Evolutionary conservation across 2,329 filamentous ascomycete genomes (phyloP).

Genomic region (Hysterium pulicare): DNA sequence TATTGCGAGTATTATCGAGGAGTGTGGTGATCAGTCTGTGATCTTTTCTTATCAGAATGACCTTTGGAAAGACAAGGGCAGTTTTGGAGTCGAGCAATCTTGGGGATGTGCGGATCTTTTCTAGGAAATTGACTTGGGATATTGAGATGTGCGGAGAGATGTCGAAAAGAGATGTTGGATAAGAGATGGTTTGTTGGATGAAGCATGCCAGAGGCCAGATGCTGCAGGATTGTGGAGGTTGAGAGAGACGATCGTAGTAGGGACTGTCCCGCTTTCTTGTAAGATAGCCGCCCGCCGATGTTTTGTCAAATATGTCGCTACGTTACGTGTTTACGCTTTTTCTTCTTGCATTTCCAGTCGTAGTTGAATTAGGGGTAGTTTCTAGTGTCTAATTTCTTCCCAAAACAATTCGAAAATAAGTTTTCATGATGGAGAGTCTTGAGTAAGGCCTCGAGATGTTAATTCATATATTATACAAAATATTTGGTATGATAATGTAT

Average conservation of each 20-base stretch:
- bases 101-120: conserved; percentile 67
- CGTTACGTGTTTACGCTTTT: conserved; percentile 21
- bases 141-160: neutral
- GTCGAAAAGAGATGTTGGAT: conserved; percentile 1
- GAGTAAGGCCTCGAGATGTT: too few species aligned
- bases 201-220: too few species aligned
- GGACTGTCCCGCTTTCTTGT: neutral
- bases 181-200: neutral
- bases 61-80: conserved; percentile 71
- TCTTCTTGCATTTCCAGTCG: conserved; percentile 5
- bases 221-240: too few species aligned
- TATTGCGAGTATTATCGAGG: conserved; percentile 65
- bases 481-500: too few species aligned
- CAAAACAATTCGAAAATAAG: too few species aligned
- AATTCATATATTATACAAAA: too few species aligned
- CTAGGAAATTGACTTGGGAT: conserved; percentile 20
- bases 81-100: conserved; percentile 71
- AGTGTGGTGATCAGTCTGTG: conserved; percentile 65
- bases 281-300: conserved; percentile 4
- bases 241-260: neutral
- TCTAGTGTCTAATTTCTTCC: conserved; percentile 22
- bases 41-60: conserved; percentile 83
- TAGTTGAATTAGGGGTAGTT: conserved; percentile 8
- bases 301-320: conserved; percentile 10
- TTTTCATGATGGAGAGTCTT: too few species aligned